Evolutionary conservation across 495 filamentous ascomycete genomes (phyloP), one percentile per base, ranked within the genome.

Genomic region (Viridothelium virens): DNA sequence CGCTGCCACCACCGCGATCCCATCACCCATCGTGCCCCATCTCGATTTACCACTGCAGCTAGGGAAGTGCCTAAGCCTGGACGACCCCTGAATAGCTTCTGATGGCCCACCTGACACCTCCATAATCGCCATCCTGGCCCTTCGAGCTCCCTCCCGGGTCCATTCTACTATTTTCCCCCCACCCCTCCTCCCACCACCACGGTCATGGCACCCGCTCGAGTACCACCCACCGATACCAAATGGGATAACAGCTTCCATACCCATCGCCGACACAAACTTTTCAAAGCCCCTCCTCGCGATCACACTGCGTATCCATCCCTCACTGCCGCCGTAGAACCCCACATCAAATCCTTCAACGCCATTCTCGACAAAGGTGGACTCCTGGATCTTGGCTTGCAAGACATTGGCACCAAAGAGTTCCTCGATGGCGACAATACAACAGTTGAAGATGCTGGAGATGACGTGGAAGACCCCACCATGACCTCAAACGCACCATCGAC

Each of bases 291-390:
- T 2, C 92, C 94, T 1, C 87, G 83, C 71, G 91, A 97, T 71
- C 86, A 84, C 61, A 89, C 91, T 14, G 91, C 94, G 63, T 97
- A 94, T 74, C 94, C 94, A 2, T 84, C 89, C 12, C 83, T 98
- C 56, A 87, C 90, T 61, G 85, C 83, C 48, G 90, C 93, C 2
- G 85, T 96, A 67, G 81, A 87, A 66, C 94, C 94, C 39, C 94
- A 98, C 75, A 86, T 96, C 73, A 86, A 96, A 68, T 93, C 94
- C 9, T 97, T 97, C 85, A 96, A 98, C 80, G 88, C 89, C n/a
- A 79, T 96, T 47, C 91, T 96, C 72, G 86, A 86, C 14, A 79
- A 78, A 69, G 77, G 81, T 56, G 85, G 87, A 56, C 82, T 96
- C 34, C 77, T 98, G 53, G 87, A 90, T 62, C 85, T 87, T 33